phyloP scores from a whole-genome alignment of 2,329 filamentous ascomycete species.

The Penicillium sumatraense region DNA sequence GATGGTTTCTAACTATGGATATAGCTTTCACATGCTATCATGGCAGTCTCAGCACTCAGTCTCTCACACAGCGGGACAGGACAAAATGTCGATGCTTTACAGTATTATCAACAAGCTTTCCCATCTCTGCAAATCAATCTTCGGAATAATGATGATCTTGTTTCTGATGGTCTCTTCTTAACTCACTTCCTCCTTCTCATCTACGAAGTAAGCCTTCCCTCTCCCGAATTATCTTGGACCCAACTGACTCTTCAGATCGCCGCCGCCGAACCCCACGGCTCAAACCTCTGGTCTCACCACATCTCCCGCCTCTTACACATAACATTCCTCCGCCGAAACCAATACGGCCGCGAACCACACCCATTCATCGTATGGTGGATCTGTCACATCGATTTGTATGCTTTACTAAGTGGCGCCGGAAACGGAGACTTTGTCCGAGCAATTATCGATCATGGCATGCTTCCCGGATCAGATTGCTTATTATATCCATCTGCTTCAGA shows the following conservation, averaged over 20 bases:
- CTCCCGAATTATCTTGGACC: conserved; percentile 10
- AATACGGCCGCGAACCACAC: conserved; percentile 51
- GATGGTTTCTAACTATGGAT: not conserved
- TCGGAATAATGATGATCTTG: conserved; percentile 54
- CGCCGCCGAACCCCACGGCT: conserved; percentile 50
- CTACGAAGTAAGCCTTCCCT: conserved; percentile 54
- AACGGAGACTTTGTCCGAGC: conserved; percentile 56
- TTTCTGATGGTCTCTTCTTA: conserved; percentile 60
- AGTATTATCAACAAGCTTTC: conserved; percentile 61
- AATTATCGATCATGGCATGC: conserved; percentile 52
- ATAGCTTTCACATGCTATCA: conserved; percentile 62
- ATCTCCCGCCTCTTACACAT: conserved; percentile 58
- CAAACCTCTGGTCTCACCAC: conserved; percentile 60
- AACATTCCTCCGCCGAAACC: conserved; percentile 52
- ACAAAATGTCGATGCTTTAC: conserved; percentile 54
- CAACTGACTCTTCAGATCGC: conserved; percentile 45
- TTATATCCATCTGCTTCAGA: conserved; percentile 41
- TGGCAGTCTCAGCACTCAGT: conserved; percentile 61
- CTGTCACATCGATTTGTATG: conserved; percentile 60
- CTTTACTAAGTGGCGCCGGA: conserved; percentile 57
- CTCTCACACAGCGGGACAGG: conserved; percentile 52
- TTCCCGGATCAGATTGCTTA: conserved; percentile 48
- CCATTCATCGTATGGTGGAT: conserved; percentile 60
- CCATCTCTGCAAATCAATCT: conserved; percentile 52
- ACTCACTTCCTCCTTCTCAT: conserved; percentile 62